Evolutionary conservation across 83 land plant species (phyloP).

Genomic region (Picea abies): DNA sequence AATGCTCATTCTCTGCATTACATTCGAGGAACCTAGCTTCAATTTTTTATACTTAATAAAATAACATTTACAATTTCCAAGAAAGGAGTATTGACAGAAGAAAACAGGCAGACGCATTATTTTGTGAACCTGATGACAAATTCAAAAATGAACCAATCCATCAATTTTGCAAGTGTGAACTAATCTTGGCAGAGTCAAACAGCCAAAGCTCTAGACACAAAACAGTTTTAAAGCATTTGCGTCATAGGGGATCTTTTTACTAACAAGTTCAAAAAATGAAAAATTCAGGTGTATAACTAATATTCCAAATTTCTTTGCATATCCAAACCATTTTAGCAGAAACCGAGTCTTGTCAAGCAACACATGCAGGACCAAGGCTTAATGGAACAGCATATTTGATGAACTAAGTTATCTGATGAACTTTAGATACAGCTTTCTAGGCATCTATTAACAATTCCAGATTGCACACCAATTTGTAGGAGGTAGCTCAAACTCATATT

Average conservation of each 20-base stretch:
- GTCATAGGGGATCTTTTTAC: not conserved
- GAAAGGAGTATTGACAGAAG: not conserved
- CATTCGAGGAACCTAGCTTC: slow-evolving; percentile 3
- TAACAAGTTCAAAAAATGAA: not conserved
- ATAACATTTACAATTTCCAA: not conserved
- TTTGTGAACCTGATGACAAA: not conserved
- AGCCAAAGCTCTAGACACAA: not conserved
- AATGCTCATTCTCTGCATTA: slow-evolving; percentile 34
- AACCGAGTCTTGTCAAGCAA: not conserved
- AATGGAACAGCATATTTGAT: not conserved
- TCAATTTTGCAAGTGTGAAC: not conserved
- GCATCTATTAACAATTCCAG: no score
- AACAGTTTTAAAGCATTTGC: not conserved
- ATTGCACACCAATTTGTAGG: no score
- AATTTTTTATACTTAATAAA: not conserved
- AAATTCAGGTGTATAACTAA: not conserved
- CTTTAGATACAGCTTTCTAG: no score
- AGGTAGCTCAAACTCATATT: no score
- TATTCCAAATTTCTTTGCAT: not conserved
- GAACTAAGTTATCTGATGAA: no score
- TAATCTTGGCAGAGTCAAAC: not conserved
- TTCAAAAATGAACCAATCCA: not conserved
- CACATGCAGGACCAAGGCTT: not conserved
- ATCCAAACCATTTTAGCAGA: not conserved
- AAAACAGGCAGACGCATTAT: no score